phyloP scores from a whole-genome alignment of 2,329 filamentous ascomycete genomes.

The Penicillium sp. region DNA sequence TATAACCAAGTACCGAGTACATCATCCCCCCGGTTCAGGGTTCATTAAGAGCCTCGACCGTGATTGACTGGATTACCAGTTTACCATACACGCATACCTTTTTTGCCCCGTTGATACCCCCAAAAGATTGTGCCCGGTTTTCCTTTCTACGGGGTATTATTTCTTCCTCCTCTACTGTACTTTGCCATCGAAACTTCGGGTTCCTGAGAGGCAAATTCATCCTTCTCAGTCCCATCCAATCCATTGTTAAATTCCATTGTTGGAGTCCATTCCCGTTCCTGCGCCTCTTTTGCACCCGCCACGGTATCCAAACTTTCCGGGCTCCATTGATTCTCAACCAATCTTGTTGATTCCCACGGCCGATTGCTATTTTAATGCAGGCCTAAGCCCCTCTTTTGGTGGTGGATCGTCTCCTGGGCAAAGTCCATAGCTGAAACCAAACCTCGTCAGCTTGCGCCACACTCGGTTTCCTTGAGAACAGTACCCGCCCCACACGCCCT shows the following conservation, averaged over 20 bases:
- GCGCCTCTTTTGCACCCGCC: slow-evolving; percentile 5
- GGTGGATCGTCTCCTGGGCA: slow-evolving; percentile 22
- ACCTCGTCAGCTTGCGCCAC: slow-evolving; percentile 47
- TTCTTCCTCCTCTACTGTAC: not conserved
- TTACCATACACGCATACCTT: not conserved
- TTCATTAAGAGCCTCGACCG: slow-evolving; percentile 28
- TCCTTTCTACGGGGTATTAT: not conserved
- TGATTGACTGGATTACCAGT: slow-evolving; percentile 2
- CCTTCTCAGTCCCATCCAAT: not conserved
- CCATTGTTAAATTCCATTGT: not conserved
- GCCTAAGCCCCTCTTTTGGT: slow-evolving; percentile 15
- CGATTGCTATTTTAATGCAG: slow-evolving; percentile 31
- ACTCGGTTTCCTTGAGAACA: slow-evolving; percentile 37
- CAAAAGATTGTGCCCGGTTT: slow-evolving; percentile 8
- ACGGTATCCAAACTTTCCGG: slow-evolving; percentile 17
- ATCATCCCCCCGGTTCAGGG: slow-evolving; percentile 5
- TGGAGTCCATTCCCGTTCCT: not conserved
- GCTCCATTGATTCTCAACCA: slow-evolving; percentile 15
- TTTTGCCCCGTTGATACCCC: not conserved
- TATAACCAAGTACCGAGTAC: slow-evolving; percentile 12
- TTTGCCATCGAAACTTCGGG: not conserved
- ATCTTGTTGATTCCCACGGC: slow-evolving; percentile 19
- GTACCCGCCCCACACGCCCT: slow-evolving; percentile 34
- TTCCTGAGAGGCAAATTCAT: not conserved
- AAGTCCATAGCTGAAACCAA: slow-evolving; percentile 37